A percentile compares a stretch with the other conserved stretches of the same genome.
Evolutionary conservation across 2,329 filamentous ascomycete genomes (phyloP).

Genomic region (Sporothrix phasma): DNA sequence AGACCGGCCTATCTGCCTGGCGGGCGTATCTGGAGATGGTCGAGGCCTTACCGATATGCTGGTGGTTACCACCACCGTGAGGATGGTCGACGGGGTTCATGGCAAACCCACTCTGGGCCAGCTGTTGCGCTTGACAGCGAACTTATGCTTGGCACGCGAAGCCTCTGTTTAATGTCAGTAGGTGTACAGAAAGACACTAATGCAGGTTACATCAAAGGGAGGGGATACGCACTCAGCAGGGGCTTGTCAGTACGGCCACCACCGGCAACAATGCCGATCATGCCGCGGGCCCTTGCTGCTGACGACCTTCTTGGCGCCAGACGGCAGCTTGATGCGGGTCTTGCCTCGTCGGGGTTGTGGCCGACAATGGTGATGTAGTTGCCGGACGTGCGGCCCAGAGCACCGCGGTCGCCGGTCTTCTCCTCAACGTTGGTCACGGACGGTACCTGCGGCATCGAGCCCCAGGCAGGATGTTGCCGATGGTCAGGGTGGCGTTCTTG

Average conservation of each 20-base stretch:
- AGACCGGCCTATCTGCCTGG: constrained; percentile 99
- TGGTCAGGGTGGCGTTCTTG: constrained; percentile 93
- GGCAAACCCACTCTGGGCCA: constrained; percentile 99
- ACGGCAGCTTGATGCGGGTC: constrained; percentile 99
- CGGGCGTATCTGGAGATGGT: constrained; percentile 97
- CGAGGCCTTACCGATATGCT: constrained; percentile 99
- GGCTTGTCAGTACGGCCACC: constrained; percentile 99
- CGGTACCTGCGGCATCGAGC: constrained; percentile 95
- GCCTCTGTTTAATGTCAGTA: constrained; percentile 57
- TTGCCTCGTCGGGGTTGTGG: constrained; percentile 98
- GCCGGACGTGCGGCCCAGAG: constrained; percentile 91
- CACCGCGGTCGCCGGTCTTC: constrained; percentile 94
- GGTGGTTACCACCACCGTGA: constrained; percentile 99
- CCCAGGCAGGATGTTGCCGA: constrained; percentile 97
- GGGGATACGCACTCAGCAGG: constrained; percentile 63
- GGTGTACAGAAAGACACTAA: not conserved
- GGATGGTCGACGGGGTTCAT: constrained; percentile 99
- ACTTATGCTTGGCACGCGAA: constrained; percentile 99
- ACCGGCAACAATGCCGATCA: constrained; percentile 99
- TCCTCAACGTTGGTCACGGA: constrained; percentile 99
- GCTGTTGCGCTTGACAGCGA: constrained; percentile 99
- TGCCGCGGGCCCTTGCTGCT: constrained; percentile 85
- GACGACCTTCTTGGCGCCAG: constrained; percentile 97
- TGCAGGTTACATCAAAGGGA: not conserved
- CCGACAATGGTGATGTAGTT: constrained; percentile 99